Evolutionary conservation across 1,284 basidiomycete genomes (phyloP).

Genomic region (Apiotrichum mycotoxinovorans): DNA sequence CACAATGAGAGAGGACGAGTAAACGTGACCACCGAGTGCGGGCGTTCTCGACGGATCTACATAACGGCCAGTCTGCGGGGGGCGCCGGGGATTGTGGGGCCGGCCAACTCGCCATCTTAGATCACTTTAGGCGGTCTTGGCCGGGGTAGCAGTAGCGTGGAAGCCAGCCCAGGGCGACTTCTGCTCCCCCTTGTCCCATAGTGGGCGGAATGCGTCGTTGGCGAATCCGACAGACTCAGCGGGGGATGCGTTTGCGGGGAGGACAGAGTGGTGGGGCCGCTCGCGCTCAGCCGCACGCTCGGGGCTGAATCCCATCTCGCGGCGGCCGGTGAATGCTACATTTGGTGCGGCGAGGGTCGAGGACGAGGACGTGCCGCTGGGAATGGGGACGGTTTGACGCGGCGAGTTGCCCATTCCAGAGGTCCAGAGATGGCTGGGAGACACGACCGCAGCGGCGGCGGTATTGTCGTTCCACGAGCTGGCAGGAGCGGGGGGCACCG

Average conservation of each 20-base stretch:
- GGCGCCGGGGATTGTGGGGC: too few relatives aligned
- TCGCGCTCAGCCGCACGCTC: not conserved
- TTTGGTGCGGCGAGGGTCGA: not conserved
- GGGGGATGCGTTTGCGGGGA: conserved; percentile 33
- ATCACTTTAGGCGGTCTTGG: not conserved
- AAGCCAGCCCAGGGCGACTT: conserved; percentile 12
- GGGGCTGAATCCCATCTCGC: conserved; percentile 28
- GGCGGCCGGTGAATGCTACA: conserved; percentile 15
- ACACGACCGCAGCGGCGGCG: conserved; percentile 13
- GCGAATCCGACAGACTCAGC: conserved; percentile 35
- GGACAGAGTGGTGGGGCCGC: conserved; percentile 30
- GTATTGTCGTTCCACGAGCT: conserved; percentile 42
- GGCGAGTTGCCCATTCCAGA: conserved; percentile 26
- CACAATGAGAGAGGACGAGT: too few relatives aligned
- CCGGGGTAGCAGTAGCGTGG: not conserved
- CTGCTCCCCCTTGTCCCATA: conserved; percentile 25
- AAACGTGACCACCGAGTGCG: too few relatives aligned
- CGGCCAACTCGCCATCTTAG: too few relatives aligned
- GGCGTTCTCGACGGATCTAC: too few relatives aligned
- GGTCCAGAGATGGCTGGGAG: conserved; percentile 8
- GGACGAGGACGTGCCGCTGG: not conserved
- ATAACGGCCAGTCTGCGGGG: too few relatives aligned
- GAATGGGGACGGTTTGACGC: conserved; percentile 14
- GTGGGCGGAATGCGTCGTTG: conserved; percentile 42
- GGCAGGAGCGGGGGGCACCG: conserved; percentile 42